Conservation (phyloP, 1,284 basidiomycete genomes). For the Coniophora puteana region DNA sequence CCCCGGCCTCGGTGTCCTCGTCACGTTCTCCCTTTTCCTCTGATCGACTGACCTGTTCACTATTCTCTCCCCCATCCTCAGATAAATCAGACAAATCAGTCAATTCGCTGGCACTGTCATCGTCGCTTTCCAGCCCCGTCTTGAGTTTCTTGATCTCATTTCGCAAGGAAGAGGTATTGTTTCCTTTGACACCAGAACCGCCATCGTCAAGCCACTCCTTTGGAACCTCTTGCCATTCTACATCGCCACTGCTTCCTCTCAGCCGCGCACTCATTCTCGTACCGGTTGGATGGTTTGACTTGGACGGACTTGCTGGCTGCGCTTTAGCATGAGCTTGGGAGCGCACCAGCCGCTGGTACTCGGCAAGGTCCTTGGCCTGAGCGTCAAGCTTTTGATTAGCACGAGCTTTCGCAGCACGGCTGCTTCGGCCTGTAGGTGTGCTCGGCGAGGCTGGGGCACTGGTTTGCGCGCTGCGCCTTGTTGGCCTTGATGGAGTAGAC, state of each 20-base stretch:
- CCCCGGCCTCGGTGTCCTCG: slow-evolving; percentile 10
- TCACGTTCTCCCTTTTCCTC: slow-evolving; percentile 12
- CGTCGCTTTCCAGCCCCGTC: slow-evolving; percentile 55
- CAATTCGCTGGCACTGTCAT: slow-evolving; percentile 59
- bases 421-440: slow-evolving; percentile 26
- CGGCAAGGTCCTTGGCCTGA: slow-evolving; percentile 65
- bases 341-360: slow-evolving; percentile 54
- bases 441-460: slow-evolving; percentile 5
- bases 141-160: slow-evolving; percentile 26
- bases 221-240: slow-evolving; percentile 76
- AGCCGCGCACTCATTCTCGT: slow-evolving; percentile 66
- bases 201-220: slow-evolving; percentile 61
- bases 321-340: too few species aligned
- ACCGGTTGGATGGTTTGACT: slow-evolving; percentile 33
- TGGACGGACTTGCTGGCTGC: slow-evolving; percentile 35
- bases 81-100: slow-evolving; percentile 70
- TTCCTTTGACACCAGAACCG: slow-evolving; percentile 11
- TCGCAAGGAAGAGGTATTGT: too few species aligned
- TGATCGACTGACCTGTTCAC: slow-evolving; percentile 9
- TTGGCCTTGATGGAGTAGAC: slow-evolving; percentile 10
- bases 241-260: slow-evolving; percentile 50
- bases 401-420: slow-evolving; percentile 64
- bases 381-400: slow-evolving; percentile 64
- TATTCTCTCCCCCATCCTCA: slow-evolving; percentile 32
- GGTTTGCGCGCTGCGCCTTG: slow-evolving; percentile 11